Evolutionary conservation across 768 basidiomycete species (phyloP).

Genomic region (Boletus subparvulus): DNA sequence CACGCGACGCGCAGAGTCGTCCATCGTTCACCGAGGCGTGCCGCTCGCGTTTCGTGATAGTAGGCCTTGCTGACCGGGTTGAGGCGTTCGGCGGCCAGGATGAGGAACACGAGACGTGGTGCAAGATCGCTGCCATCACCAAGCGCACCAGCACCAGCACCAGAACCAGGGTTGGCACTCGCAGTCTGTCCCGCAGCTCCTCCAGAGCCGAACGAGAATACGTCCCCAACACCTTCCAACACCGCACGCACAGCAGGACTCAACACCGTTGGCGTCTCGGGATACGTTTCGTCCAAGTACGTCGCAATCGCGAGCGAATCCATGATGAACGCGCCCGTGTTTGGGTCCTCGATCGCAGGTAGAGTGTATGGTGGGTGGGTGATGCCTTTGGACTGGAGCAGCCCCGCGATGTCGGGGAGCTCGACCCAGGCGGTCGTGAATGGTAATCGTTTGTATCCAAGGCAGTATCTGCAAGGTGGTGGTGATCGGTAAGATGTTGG

Average conservation of each 20-base stretch:
- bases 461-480: constrained; percentile 10
- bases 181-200: neutral
- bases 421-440: constrained; percentile 24
- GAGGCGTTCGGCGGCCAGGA: constrained; percentile 29
- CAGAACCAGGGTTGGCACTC: neutral
- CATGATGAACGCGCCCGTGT: constrained; percentile 36
- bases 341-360: constrained; percentile 50
- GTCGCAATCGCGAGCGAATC: constrained; percentile 48
- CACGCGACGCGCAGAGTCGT: constrained; percentile 26
- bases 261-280: constrained; percentile 41
- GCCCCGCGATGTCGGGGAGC: constrained; percentile 45
- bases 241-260: constrained; percentile 33
- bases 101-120: constrained; percentile 18
- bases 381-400: constrained; percentile 29
- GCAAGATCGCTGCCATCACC: neutral
- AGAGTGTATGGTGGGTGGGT: constrained; percentile 38
- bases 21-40: constrained; percentile 38
- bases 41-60: constrained; percentile 40
- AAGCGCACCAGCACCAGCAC: no score
- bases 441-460: constrained; percentile 12
- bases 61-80: constrained; percentile 36
- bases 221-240: constrained; percentile 31
- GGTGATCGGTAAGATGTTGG: neutral
- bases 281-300: constrained; percentile 53
- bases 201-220: constrained; percentile 9